Evolutionary conservation across 2,329 filamentous ascomycete species (phyloP).

Genomic region (Paracoccidioides lutzii): DNA sequence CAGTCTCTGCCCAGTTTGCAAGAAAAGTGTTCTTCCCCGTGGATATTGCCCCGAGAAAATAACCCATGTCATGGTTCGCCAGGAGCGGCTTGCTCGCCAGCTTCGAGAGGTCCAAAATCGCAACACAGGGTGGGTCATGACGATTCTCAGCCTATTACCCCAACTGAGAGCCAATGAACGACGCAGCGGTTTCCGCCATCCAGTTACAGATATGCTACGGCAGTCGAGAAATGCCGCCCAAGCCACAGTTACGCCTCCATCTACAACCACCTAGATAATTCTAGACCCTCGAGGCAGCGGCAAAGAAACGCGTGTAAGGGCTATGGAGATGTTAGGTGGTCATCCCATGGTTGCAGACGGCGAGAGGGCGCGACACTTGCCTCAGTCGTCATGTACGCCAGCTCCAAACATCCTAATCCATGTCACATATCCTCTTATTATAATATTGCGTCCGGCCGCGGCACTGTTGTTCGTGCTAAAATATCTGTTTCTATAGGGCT

Average conservation of each 20-base stretch:
- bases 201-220: background rate
- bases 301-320: constrained; percentile 10
- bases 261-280: background rate
- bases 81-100: constrained; percentile 47
- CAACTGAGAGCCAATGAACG: background rate
- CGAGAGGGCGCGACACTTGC: constrained; percentile 11
- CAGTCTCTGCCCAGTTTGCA: constrained; percentile 84
- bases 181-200: background rate
- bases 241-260: background rate
- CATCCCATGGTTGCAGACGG: constrained; percentile 10
- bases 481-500: constrained; percentile 6
- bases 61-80: constrained; percentile 75
- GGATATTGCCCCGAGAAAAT: constrained; percentile 53
- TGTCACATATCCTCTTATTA: background rate
- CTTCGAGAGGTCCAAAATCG: background rate
- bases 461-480: background rate
- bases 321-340: constrained; percentile 10
- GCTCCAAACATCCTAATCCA: background rate
- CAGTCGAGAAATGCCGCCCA: background rate
- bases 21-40: constrained; percentile 62
- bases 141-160: background rate
- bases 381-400: constrained; percentile 13
- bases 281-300: background rate
- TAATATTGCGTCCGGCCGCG: too few relatives aligned
- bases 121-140: background rate